Percentiles rank a stretch among this genome's conserved stretches.
Conservation (phyloP, 768 basidiomycete genomes). For the Paxillus rubicundulus region DNA sequence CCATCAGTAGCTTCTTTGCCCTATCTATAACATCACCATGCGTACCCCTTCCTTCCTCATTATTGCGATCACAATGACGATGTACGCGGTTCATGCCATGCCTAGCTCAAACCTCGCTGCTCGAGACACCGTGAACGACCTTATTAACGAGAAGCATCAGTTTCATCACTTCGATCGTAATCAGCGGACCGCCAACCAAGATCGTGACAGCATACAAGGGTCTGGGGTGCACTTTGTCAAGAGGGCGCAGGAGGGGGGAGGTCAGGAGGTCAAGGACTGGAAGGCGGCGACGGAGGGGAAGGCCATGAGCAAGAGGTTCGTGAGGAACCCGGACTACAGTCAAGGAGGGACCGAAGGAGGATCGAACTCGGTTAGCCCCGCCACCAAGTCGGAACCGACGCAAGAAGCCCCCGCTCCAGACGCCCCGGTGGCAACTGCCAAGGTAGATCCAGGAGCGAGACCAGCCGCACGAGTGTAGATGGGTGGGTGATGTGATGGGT, state of each 20-base stretch:
- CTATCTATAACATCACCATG: constrained; percentile 24
- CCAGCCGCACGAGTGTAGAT: not conserved
- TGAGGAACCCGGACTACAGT: constrained; percentile 29
- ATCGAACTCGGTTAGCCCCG: constrained; percentile 5
- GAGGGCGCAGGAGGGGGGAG: not conserved
- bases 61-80: constrained; percentile 24
- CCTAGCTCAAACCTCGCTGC: constrained; percentile 25
- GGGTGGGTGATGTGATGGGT: not conserved
- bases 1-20: constrained; percentile 4
- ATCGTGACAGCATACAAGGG: constrained; percentile 7
- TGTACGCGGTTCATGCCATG: constrained; percentile 16
- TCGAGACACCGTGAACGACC: constrained; percentile 13
- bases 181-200: constrained; percentile 20
- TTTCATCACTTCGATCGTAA: constrained; percentile 33
- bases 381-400: constrained; percentile 10
- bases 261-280: not conserved
- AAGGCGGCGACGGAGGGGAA: constrained; percentile 1
- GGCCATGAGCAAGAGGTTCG: constrained; percentile 13
- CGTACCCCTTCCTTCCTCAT: constrained; percentile 18
- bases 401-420: constrained; percentile 9
- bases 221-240: not conserved
- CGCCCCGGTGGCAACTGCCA: constrained; percentile 6
- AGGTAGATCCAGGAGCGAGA: constrained; percentile 3
- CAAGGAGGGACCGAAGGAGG: constrained; percentile 7
- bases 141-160: constrained; percentile 19